Base-by-base conservation (phyloP, 139 green algal genomes). In the Chlorella sp. region DNA sequence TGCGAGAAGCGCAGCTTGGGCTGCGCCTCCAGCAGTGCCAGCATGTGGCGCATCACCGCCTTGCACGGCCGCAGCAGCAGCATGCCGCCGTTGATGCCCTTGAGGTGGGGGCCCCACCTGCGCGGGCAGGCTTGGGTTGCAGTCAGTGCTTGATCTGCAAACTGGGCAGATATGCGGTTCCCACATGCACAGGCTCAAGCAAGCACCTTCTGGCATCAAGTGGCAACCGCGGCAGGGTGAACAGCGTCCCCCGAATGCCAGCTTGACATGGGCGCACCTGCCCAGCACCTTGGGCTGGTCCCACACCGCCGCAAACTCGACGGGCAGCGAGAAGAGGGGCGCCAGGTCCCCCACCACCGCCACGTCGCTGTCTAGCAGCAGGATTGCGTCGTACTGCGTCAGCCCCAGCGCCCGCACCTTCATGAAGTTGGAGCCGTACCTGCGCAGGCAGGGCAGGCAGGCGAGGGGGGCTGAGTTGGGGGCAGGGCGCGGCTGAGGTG, bases 371-470 rank as follows among this genome's bases (percentile, higher is more conserved):
- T 87, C 83, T 20, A 87, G 4, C 44, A 87, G 21, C 7, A 87
- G 26, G 1, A 87, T 21, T 17, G 83, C 56, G 26, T 83, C 83
- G 51, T 73, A 87, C 64, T 87, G 72, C 6, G 74, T 84, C 36
- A 87, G 41, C 16, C 23, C 30, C 44, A 73, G 69, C 11, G 83
- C 83, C 56, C 68, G 51, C 28, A 87, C 41, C 63, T 87, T 83
- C n/a, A 87, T 32, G 12, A 39, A 87, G 47, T 83, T 84, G 18
- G 62, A 41, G 32, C 74, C 74, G 44, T 84, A 87, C 32, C 83
- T 80, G 64, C 32, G 20, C 12, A 21, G 51, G 51, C 7, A 6
- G 44, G 44, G 44, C 44, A 9, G 44, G 44, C 44, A 9, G 44
- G 44, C 44, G 44, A 51, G 44, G 44, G 6, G 44, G 44, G 44